Conservation (phyloP, 1,139 yeast genomes). For the Hemisphaericaspora xylofermentans region DNA sequence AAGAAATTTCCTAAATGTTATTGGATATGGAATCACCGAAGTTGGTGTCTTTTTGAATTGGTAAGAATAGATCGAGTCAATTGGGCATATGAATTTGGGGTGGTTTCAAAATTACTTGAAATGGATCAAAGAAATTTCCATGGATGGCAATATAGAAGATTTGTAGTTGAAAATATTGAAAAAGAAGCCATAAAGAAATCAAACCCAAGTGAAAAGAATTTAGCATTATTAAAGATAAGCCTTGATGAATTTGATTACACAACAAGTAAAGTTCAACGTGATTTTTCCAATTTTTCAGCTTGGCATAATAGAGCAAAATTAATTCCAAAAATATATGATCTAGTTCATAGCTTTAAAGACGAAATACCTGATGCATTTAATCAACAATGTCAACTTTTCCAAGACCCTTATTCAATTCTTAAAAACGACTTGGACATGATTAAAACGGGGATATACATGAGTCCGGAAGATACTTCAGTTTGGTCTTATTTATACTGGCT, state of each 20-base stretch:
- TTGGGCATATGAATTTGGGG: slow-evolving; percentile 68
- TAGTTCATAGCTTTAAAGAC: slow-evolving; percentile 15
- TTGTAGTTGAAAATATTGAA: slow-evolving; percentile 58
- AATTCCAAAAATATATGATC: slow-evolving; percentile 50
- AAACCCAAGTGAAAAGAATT: slow-evolving; percentile 9
- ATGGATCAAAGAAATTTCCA: slow-evolving; percentile 84
- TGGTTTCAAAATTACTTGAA: slow-evolving; percentile 67
- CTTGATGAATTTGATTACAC: slow-evolving; percentile 72
- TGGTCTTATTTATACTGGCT: slow-evolving; percentile 92
- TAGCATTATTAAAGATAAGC: slow-evolving; percentile 25
- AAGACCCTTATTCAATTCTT: slow-evolving; percentile 37
- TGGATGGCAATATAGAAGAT: slow-evolving; percentile 93
- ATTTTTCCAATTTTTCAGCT: slow-evolving; percentile 91
- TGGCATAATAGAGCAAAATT: slow-evolving; percentile 89
- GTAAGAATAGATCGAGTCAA: slow-evolving; percentile 46
- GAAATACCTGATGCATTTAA: slow-evolving; percentile 21
- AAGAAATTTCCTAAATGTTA: slow-evolving; percentile 81
- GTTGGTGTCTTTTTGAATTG: slow-evolving; percentile 70
- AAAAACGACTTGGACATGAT: slow-evolving; percentile 63
- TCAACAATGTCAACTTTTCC: slow-evolving; percentile 19
- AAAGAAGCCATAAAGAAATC: slow-evolving; percentile 15
- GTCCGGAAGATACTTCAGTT: slow-evolving; percentile 89
- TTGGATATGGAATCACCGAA: slow-evolving; percentile 95
- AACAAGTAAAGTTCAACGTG: slow-evolving; percentile 70
- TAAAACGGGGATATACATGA: slow-evolving; percentile 86